A percentile compares a stretch with the other conserved stretches of the same genome.
Evolutionary conservation across 192 early-diverging fungal genomes (phyloP).

Genomic region (Rhizoclosmatium sp.): DNA sequence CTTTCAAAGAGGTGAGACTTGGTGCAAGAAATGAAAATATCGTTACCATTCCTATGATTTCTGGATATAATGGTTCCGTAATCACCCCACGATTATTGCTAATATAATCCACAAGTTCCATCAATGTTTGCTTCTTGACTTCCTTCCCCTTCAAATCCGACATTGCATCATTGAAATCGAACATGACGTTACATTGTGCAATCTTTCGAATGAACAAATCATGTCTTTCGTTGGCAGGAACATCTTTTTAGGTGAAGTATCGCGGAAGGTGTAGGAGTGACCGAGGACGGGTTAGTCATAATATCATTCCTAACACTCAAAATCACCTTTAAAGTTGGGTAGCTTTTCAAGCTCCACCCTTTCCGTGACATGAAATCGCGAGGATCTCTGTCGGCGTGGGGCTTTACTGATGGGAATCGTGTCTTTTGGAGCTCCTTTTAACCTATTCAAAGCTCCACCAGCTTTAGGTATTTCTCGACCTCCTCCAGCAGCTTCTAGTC

Average conservation of each 20-base stretch:
- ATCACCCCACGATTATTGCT: conserved; percentile 87
- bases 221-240: conserved; percentile 79
- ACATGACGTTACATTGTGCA: conserved; percentile 88
- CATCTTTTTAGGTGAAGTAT: conserved; percentile 61
- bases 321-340: conserved; percentile 74
- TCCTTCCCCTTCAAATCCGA: conserved; percentile 94
- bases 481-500: background rate
- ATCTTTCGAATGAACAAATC: conserved; percentile 93
- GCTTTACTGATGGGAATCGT: conserved; percentile 80
- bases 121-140: conserved; percentile 90
- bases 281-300: background rate
- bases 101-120: conserved; percentile 94
- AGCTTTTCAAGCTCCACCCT: conserved; percentile 82
- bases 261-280: background rate
- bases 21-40: background rate
- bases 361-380: conserved; percentile 85
- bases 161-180: conserved; percentile 94
- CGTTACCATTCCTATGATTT: conserved; percentile 91
- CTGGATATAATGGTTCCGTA: conserved; percentile 88
- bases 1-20: conserved; percentile 45
- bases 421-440: conserved; percentile 67
- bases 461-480: conserved; percentile 60
- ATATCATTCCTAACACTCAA: background rate
- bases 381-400: conserved; percentile 84
- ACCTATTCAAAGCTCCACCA: conserved; percentile 53